Evolutionary conservation across 768 basidiomycete genomes (phyloP), one percentile per base, ranked within the genome.

Genomic region (Hericium alpestre): DNA sequence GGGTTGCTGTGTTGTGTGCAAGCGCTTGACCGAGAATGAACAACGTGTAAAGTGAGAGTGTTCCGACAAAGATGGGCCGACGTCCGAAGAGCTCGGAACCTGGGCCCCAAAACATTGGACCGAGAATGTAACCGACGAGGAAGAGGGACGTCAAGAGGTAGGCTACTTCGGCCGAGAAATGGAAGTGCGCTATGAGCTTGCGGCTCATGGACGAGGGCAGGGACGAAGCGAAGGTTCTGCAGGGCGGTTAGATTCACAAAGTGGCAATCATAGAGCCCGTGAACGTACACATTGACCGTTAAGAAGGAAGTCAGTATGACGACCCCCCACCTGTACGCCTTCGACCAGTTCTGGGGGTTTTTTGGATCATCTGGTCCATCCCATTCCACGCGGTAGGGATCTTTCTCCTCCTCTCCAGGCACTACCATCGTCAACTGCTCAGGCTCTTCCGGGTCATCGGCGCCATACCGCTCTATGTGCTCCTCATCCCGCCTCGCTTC

Each of bases 171-270:
- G 5, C 10, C 1, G 40, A n/a, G 11, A 60, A 57, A 1, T 58
- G 58, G 7, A 70, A 67, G 0, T 65, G 58, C 15, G 20, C 6
- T 0, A 59, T 57, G 1, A 67, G 56, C 5, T 58, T 10, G 2
- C 50, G 25, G 0, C 56, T 48, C 0, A 60, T 55, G 15, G 61
- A 53, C 1, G 65, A 63, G 1, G 64, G 65, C 2, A 65, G 59
- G 0, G 65, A 66, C 16, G 64, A 67, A 2, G 64, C 65, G 37
- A 68, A 69, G 0, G 67, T 62, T 7, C 60, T 61, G 39, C 3
- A 20, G 15, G 22, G n/a, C 11, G 9, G 8, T 46, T 5, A n/a
- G 3, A 20, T 46, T 18, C n/a, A 15, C 5, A 5, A n/a, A 6
- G 16, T 4, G 16, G 16, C 2, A 46, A 3, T 6, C 2, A 23